A percentile compares a stretch with the other conserved stretches of the same genome.
Conservation (phyloP, 192 early-diverging fungal species). For the Obelidium mucronatum region DNA sequence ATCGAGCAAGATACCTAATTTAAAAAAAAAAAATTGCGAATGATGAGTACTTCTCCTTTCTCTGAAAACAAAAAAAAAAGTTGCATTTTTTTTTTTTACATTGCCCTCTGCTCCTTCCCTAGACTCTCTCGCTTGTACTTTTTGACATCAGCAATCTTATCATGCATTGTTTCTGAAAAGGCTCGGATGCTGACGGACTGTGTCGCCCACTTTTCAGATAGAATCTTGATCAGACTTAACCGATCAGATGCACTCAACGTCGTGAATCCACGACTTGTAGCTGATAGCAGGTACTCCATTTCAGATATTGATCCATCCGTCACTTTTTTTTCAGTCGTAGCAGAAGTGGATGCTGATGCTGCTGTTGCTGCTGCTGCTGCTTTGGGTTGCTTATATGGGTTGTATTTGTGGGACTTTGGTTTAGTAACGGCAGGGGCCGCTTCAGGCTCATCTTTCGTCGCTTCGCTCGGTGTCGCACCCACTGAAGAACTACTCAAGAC, state of each 20-base stretch:
- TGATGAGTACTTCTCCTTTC: no score
- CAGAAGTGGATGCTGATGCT: no score
- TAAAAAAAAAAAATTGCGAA: background rate
- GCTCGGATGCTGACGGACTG: background rate
- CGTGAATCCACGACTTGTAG: constrained; percentile 12
- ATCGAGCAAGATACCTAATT: constrained; percentile 4
- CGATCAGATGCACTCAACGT: constrained; percentile 4
- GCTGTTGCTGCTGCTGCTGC: background rate
- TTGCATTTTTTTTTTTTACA: constrained; percentile 1
- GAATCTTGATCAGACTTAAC: constrained; percentile 1
- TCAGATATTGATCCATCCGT: background rate
- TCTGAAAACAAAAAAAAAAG: background rate
- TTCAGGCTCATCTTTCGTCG: background rate
- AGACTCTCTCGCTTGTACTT: constrained; percentile 28
- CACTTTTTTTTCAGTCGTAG: no score
- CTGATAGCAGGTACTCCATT: constrained; percentile 6
- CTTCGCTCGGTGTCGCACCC: background rate
- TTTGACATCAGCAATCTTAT: constrained; percentile 31
- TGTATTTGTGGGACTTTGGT: constrained; percentile 1
- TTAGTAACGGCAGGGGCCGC: background rate
- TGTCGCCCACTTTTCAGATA: constrained; percentile 9
- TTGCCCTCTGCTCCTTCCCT: constrained; percentile 27
- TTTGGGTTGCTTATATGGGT: background rate
- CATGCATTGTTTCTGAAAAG: constrained; percentile 11
- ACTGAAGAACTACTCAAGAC: background rate